Percentiles rank a stretch among this genome's conserved stretches.
These are phyloP conservation scores for Mrakia gelida DNA, from an alignment of 768 basidiomycete species.

Conservation along the genomic window DNA sequence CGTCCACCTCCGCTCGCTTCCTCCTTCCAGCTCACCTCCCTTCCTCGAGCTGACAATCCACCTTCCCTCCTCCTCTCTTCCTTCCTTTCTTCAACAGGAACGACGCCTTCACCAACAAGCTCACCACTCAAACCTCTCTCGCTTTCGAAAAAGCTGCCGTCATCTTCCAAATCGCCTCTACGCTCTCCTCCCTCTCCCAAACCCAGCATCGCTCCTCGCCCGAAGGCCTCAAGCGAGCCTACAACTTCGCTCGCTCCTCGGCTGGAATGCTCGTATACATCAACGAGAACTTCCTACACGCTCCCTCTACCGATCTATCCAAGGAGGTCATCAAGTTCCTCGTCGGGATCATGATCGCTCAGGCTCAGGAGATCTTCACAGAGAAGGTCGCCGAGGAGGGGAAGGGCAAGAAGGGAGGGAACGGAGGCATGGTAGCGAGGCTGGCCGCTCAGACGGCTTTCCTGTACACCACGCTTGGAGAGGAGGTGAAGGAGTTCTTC, in stretches of 20 bases:
- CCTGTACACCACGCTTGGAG: conserved; percentile 75
- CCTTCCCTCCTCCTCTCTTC: no score
- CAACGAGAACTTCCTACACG: conserved; percentile 98
- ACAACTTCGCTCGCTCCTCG: conserved; percentile 80
- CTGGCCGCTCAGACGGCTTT: conserved; percentile 74
- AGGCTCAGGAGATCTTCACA: conserved; percentile 92
- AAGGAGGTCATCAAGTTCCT: conserved; percentile 92
- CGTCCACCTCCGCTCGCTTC: not conserved
- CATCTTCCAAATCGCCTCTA: conserved; percentile 91
- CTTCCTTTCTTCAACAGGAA: conserved; percentile 49
- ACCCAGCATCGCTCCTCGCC: conserved; percentile 80
- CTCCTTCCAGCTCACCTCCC: no score
- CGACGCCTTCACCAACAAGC: conserved; percentile 92
- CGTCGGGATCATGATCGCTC: conserved; percentile 78
- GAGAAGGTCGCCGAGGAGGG: conserved; percentile 93
- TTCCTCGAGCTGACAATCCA: not conserved
- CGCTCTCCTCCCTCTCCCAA: conserved; percentile 81
- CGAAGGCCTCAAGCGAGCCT: conserved; percentile 87
- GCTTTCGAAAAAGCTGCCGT: conserved; percentile 98
- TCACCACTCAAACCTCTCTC: conserved; percentile 89
- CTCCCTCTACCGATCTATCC: conserved; percentile 89
- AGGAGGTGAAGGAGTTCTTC: conserved; percentile 94
- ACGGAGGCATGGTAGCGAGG: conserved; percentile 63
- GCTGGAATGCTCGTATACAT: conserved; percentile 98
- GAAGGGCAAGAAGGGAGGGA: conserved; percentile 52